phyloP scores from a whole-genome alignment of 1,284 basidiomycete species.

The Ceratobasidium papillatum region DNA sequence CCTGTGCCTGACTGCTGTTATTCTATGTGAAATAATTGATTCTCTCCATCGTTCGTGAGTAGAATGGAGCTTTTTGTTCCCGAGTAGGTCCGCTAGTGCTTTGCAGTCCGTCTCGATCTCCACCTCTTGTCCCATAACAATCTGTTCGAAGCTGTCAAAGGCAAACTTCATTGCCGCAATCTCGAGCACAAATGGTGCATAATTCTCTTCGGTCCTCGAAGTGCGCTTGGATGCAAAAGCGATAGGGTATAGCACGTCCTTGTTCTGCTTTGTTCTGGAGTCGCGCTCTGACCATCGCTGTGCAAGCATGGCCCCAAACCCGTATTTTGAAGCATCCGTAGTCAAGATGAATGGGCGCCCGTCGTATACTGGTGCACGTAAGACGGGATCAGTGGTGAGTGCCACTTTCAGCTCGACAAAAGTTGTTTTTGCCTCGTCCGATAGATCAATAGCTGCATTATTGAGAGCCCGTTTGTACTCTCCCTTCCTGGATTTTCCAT shows the following conservation, averaged over 20 bases:
- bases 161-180: slow-evolving; percentile 45
- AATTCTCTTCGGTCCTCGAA: slow-evolving; percentile 41
- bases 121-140: slow-evolving; percentile 39
- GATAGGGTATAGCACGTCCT: slow-evolving; percentile 38
- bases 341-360: slow-evolving; percentile 52
- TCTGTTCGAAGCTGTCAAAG: slow-evolving; percentile 43
- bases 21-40: slow-evolving; percentile 29
- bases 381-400: slow-evolving; percentile 51
- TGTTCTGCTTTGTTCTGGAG: neutral
- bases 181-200: slow-evolving; percentile 45
- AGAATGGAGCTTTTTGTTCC: slow-evolving; percentile 25
- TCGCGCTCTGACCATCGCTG: slow-evolving; percentile 45
- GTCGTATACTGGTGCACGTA: slow-evolving; percentile 50
- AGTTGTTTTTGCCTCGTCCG: slow-evolving; percentile 47
- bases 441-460: neutral
- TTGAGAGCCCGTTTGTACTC: slow-evolving; percentile 42
- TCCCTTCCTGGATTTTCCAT: neutral
- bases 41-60: slow-evolving; percentile 42
- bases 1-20: slow-evolving; percentile 38
- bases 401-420: slow-evolving; percentile 50
- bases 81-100: slow-evolving; percentile 41
- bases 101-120: slow-evolving; percentile 47
- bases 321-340: slow-evolving; percentile 52
- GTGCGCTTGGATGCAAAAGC: slow-evolving; percentile 45
- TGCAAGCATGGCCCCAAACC: slow-evolving; percentile 51